A percentile compares a stretch with the other conserved stretches of the same genome.
phyloP scores from a whole-genome alignment of 495 filamentous ascomycete species.

The Hypoxylon trugodes region DNA sequence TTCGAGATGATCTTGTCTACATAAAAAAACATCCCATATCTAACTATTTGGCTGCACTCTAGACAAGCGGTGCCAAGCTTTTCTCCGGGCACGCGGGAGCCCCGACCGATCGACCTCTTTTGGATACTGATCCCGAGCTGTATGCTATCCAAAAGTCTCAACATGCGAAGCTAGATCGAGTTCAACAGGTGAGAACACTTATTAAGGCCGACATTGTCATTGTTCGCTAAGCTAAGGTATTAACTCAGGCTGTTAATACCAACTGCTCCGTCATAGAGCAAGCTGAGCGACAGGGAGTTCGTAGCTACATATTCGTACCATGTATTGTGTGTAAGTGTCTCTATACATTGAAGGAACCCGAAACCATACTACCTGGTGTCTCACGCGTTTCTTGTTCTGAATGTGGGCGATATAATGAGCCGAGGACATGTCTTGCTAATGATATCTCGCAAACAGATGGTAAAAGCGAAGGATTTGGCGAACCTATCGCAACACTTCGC shows the following conservation, averaged over 20 bases:
- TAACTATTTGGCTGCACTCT: background rate
- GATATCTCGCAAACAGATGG: constrained; percentile 43
- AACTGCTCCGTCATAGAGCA: constrained; percentile 52
- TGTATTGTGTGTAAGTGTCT: constrained; percentile 52
- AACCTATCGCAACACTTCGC: constrained; percentile 52
- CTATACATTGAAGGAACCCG: background rate
- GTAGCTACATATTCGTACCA: constrained; percentile 57
- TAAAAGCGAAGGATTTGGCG: constrained; percentile 56
- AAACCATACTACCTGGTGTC: too few species aligned
- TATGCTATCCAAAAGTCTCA: constrained; percentile 52
- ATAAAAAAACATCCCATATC: background rate
- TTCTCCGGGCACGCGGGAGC: constrained; percentile 41
- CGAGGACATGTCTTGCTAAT: background rate
- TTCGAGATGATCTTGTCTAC: background rate
- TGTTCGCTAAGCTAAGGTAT: background rate
- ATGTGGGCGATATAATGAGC: too few species aligned
- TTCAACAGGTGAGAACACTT: background rate
- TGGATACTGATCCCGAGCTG: constrained; percentile 53
- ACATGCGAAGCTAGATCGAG: background rate
- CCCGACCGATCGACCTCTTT: constrained; percentile 47
- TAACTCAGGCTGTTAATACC: constrained; percentile 41
- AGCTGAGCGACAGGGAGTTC: constrained; percentile 48
- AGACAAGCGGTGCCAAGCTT: constrained; percentile 45
- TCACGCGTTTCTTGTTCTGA: too few species aligned
- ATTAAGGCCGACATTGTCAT: background rate